Evolutionary conservation across 2,329 filamentous ascomycete species (phyloP), one percentile per base, ranked within the genome.

Genomic region (Diplodia corticola): DNA sequence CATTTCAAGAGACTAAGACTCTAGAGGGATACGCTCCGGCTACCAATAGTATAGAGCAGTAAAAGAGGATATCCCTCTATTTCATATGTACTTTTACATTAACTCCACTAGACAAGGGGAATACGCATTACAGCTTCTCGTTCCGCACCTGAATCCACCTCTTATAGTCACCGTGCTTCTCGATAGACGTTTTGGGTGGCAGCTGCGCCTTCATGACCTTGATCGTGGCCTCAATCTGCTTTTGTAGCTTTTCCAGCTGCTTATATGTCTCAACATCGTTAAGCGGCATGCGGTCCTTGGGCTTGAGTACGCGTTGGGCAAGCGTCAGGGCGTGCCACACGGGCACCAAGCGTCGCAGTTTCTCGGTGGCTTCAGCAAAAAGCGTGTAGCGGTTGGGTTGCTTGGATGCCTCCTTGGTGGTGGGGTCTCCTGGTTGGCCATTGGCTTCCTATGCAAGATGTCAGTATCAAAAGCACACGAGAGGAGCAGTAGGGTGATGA

Each of bases 291-390:
- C 77, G 67, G 4, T 67, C 66, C 7, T 20, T 6, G 40, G 10
- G 77, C 77, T 0, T 82, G 75, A 4, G 40, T n/a, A 82, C 76
- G 37, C 75, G 75, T 60, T 74, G 73, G 1, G 80, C 77, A 4
- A 81, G 74, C 54, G 70, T 73, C n/a, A 83, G 73, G n/a, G 77
- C 80, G 66, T 81, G 80, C 75, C 76, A 80, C 24, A 81, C 70
- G 13, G 78, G 75, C 10, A 80, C 69, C 4, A 74, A 71, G 4
- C 72, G 53, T 10, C 30, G 22, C n/a, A 65, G 20, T 22, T 28
- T 69, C 9, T 76, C 54, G 35, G 80, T 73, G 4, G 71, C 68
- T 60, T 69, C 70, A 68, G 30, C 63, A 64, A 68, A 66, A 35
- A 35, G 9, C n/a, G 30, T 57, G 7, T 65, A 53, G 51, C 66